phyloP scores from a whole-genome alignment of 2,329 filamentous ascomycete genomes.

The Penicillium fuscoglaucum region DNA sequence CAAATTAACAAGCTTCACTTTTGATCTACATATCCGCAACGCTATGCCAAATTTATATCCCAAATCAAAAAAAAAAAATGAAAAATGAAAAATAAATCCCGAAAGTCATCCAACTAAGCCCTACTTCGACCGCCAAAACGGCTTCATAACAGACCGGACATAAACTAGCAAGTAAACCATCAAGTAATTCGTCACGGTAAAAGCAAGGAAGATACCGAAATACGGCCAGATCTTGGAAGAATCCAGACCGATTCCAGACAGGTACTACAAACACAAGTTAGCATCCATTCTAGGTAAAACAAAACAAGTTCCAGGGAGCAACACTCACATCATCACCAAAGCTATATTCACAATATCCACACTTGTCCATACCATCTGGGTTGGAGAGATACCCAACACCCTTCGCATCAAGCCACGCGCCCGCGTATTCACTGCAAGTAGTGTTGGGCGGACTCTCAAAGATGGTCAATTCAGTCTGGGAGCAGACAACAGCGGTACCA shows the following conservation, averaged over 20 bases:
- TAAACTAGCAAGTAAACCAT: slow-evolving; percentile 40
- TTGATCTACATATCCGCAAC: not conserved
- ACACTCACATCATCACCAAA: slow-evolving; percentile 36
- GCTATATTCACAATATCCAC: slow-evolving; percentile 77
- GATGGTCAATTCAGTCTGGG: slow-evolving; percentile 60
- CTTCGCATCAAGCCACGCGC: slow-evolving; percentile 63
- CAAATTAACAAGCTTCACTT: not conserved
- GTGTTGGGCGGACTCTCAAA: slow-evolving; percentile 67
- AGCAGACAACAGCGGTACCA: slow-evolving; percentile 62
- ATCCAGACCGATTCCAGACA: slow-evolving; percentile 32
- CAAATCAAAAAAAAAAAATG: not conserved
- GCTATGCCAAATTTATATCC: not conserved
- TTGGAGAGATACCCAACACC: slow-evolving; percentile 70
- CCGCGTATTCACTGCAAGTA: slow-evolving; percentile 74
- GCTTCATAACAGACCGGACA: slow-evolving; percentile 34
- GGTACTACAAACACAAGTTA: slow-evolving; percentile 26
- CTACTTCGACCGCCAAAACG: slow-evolving; percentile 26
- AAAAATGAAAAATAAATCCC: not conserved
- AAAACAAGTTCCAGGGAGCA: not conserved
- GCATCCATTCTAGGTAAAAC: not conserved
- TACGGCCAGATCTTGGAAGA: slow-evolving; percentile 38
- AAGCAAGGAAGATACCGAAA: slow-evolving; percentile 37
- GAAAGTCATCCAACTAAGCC: slow-evolving; percentile 12
- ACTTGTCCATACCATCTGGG: slow-evolving; percentile 60
- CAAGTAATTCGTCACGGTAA: slow-evolving; percentile 37